Percentiles rank a stretch among this genome's conserved stretches.
Evolutionary conservation across 140 eudicot genomes (phyloP).

Genomic region (Cichorium intybus): DNA sequence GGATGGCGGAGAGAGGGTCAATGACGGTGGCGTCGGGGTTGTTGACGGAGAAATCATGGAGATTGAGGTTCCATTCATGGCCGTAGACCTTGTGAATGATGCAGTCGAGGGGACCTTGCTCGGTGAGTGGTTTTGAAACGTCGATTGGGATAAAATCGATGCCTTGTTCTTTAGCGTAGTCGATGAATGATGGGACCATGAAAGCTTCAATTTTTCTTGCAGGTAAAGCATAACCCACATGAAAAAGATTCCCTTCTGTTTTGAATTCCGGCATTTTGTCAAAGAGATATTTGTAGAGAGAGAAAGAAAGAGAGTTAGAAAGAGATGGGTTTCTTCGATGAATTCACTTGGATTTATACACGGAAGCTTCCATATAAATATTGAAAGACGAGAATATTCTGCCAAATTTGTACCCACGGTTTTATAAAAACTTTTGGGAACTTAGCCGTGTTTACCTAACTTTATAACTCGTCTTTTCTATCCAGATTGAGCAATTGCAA

Average conservation of each 20-base stretch:
- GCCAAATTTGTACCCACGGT: not conserved
- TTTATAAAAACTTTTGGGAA: not conserved
- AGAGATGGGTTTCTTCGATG: conserved; percentile 22
- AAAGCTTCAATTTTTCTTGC: conserved; percentile 49
- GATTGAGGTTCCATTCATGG: conserved; percentile 44
- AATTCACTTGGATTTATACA: conserved; percentile 3
- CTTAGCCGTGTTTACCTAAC: not conserved
- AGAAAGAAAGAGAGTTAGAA: not conserved
- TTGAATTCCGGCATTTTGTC: conserved; percentile 15
- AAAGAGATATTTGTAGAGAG: not conserved
- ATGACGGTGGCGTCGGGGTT: conserved; percentile 45
- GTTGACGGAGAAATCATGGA: conserved; percentile 8
- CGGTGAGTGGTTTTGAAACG: conserved; percentile 30
- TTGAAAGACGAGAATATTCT: not conserved
- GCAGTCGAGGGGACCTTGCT: conserved; percentile 60
- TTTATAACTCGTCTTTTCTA: not conserved
- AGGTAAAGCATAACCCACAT: conserved; percentile 59
- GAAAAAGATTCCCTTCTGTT: conserved; percentile 4
- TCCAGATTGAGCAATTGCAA: not conserved
- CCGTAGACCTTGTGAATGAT: conserved; percentile 49
- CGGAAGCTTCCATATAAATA: not conserved
- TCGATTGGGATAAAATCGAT: conserved; percentile 45
- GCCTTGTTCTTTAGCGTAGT: conserved; percentile 31
- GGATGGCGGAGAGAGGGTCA: conserved; percentile 45
- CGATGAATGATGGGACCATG: conserved; percentile 42